Evolutionary conservation across 257 asterid genomes (phyloP), one percentile per base, ranked within the genome.

Genomic region (Nicotiana undulata): DNA sequence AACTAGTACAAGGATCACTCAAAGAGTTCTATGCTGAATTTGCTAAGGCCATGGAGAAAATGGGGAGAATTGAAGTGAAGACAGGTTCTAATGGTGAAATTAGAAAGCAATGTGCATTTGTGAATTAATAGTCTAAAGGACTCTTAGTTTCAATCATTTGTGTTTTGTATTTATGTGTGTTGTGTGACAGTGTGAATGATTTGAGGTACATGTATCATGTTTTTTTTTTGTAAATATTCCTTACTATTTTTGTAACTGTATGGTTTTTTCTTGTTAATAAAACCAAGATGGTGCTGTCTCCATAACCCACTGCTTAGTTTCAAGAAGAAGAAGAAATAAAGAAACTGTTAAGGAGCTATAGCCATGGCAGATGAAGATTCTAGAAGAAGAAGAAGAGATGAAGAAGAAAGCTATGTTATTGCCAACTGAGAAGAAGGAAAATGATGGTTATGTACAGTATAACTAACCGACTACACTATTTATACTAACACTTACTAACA

Each of bases 31-130:
- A 24, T 7, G 31, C 83, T 5, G 89, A 89, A 72, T 93, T 93
- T 61, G 93, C 93, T 0, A 12, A 52, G 9, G 88, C 98, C 0
- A 91, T 93, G 98, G 97, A 89, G 87, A 93, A 91, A 81, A 88
- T 91, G 97, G 92, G 93, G 0, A 81, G 81, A 11, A 70, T 90
- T 37, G 87, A 82, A 13, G 97, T 90, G 0, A 84, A 85, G 70
- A 91, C 97, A 0, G 97, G 95, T 26, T 51, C 90, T 5, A 55
- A 75, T 2, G 95, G 97, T 4, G 91, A 93, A 70, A 86, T 93
- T 55, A 76, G 98, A 75, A 91, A 51, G 67, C 86, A 85, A 11
- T 93, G 98, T 88, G 93, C 97, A 10, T 40, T 88, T 46, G 93
- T 87, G 18, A 92, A 92, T 77, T 85, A 88, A 52, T 87, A 79